Evolutionary conservation across 116 monocot genomes (phyloP).

Genomic region (Cymodocea nodosa): DNA sequence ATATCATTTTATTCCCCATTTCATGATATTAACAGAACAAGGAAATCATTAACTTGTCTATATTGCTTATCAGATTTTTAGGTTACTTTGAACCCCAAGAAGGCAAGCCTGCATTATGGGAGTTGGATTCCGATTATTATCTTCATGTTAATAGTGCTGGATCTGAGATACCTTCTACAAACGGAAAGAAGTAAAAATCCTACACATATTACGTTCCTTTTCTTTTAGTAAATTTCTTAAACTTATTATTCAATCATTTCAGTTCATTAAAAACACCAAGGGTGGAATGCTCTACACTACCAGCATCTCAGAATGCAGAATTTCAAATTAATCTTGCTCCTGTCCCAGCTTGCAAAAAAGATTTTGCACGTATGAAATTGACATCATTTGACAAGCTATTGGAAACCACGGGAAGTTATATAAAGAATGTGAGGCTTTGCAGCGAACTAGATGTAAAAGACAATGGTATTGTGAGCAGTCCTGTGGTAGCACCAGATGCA

Average conservation of each 20-base stretch:
- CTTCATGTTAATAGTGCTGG: conserved; percentile 73
- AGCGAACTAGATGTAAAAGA: conserved; percentile 50
- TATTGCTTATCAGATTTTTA: conserved; percentile 55
- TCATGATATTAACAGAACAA: too few relatives aligned
- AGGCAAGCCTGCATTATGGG: conserved; percentile 98
- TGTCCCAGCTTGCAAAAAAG: conserved; percentile 77
- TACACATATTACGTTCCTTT: not conserved
- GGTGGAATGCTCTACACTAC: conserved; percentile 4
- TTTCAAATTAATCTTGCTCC: conserved; percentile 37
- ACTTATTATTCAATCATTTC: conserved; percentile 10
- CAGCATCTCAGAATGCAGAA: conserved; percentile 7
- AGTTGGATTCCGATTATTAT: conserved; percentile 95
- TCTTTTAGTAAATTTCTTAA: not conserved
- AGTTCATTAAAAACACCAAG: conserved; percentile 13
- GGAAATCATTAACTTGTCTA: not conserved
- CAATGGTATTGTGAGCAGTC: conserved; percentile 34
- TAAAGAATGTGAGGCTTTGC: conserved; percentile 80
- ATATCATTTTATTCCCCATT: too few relatives aligned
- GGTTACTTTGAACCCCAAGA: conserved; percentile 95
- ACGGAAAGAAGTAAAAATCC: conserved; percentile 17
- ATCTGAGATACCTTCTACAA: conserved; percentile 35
- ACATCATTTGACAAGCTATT: conserved; percentile 90
- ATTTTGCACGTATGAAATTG: conserved; percentile 68
- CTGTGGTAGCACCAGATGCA: conserved; percentile 95
- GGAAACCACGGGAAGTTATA: conserved; percentile 58